A percentile compares a stretch with the other conserved stretches of the same genome.
Evolutionary conservation across 768 basidiomycete genomes (phyloP).

Genomic region (Mycena belliarum): DNA sequence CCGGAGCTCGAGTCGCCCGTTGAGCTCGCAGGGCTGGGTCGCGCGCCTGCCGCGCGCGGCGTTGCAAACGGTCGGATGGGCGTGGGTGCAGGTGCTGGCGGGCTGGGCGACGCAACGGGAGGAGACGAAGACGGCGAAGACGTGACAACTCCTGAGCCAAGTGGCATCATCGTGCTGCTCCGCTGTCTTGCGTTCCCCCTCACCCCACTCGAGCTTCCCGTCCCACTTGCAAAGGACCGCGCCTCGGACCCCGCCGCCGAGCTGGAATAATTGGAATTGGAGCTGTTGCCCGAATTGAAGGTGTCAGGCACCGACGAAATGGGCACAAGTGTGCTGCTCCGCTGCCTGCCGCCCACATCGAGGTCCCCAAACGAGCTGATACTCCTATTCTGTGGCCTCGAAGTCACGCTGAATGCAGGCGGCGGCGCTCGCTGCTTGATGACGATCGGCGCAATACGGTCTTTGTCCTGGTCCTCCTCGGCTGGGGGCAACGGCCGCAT

Average conservation of each 20-base stretch:
- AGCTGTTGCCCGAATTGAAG: conserved; percentile 1
- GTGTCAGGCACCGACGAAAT: conserved; percentile 25
- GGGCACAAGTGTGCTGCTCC: conserved; percentile 43
- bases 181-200: conserved; percentile 28
- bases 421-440: conserved; percentile 58
- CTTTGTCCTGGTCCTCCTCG: too few relatives aligned
- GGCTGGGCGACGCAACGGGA: background rate
- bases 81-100: too few relatives aligned
- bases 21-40: conserved; percentile 80
- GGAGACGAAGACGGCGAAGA: conserved; percentile 18
- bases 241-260: conserved; percentile 9
- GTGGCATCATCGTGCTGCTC: conserved; percentile 43
- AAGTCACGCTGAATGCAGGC: conserved; percentile 63
- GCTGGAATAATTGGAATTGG: conserved; percentile 12
- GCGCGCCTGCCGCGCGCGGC: conserved; percentile 30
- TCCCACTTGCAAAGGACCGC: conserved; percentile 2
- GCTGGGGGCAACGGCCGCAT: too few relatives aligned
- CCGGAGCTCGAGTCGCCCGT: conserved; percentile 85
- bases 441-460: conserved; percentile 51
- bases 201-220: background rate
- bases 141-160: conserved; percentile 16
- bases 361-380: conserved; percentile 2
- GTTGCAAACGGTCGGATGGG: conserved; percentile 55
- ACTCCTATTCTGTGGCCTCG: conserved; percentile 39
- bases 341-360: conserved; percentile 27